phyloP scores from a whole-genome alignment of 345 rosid species.

The Eucalyptus sp. region DNA sequence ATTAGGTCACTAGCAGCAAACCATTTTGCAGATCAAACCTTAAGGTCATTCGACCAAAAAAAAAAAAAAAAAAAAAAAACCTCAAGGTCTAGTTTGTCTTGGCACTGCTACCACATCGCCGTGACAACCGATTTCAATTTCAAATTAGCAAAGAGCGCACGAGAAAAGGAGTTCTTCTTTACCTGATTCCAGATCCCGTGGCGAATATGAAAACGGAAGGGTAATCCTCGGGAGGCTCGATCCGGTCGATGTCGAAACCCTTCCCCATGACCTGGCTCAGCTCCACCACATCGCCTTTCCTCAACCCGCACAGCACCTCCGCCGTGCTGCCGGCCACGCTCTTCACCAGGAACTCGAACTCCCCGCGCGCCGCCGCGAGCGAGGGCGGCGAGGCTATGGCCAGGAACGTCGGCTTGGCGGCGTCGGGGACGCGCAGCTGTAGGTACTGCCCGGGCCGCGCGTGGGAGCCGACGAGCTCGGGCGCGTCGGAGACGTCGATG shows the following conservation, averaged over 20 bases:
- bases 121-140: background rate
- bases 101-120: background rate
- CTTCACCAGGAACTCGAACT: slow-evolving; percentile 83
- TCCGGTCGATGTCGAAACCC: slow-evolving; percentile 54
- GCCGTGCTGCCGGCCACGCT: slow-evolving; percentile 83
- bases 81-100: background rate
- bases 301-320: slow-evolving; percentile 68
- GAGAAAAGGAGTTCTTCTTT: background rate
- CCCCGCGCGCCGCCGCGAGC: slow-evolving; percentile 37
- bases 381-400: slow-evolving; percentile 89
- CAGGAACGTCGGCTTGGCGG: slow-evolving; percentile 58
- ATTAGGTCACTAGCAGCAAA: background rate
- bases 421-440: slow-evolving; percentile 68
- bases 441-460: slow-evolving; percentile 78
- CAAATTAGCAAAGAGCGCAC: background rate
- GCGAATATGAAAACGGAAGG: slow-evolving; percentile 80
- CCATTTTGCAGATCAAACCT: background rate
- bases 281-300: slow-evolving; percentile 80
- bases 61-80: background rate
- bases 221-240: slow-evolving; percentile 56
- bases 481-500: slow-evolving; percentile 62
- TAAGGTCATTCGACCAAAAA: background rate
- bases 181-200: slow-evolving; percentile 97
- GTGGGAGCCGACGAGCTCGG: slow-evolving; percentile 61
- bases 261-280: slow-evolving; percentile 66